These are phyloP conservation scores for Arxiozyma bovina DNA, from an alignment of 1,139 yeast genomes.

Conservation along the genomic window DNA sequence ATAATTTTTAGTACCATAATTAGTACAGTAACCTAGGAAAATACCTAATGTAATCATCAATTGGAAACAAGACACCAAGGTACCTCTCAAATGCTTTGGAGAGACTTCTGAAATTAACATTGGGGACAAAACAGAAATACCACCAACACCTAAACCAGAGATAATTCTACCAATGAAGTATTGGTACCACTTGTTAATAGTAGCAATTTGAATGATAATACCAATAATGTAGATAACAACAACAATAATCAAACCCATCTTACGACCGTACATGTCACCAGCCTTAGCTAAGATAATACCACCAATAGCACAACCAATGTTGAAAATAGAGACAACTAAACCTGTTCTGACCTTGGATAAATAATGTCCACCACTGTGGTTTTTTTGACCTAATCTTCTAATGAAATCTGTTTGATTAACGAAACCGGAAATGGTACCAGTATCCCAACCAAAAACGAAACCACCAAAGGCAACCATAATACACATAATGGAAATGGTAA, in stretches of 20 bases:
- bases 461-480: slow-evolving; percentile 15
- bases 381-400: slow-evolving; percentile 11
- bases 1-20: slow-evolving; percentile 46
- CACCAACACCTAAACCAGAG: slow-evolving; percentile 33
- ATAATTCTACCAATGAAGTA: slow-evolving; percentile 37
- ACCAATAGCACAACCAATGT: slow-evolving; percentile 13
- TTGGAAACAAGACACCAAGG: slow-evolving; percentile 54
- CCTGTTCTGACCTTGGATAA: slow-evolving; percentile 14
- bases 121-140: slow-evolving; percentile 53
- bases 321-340: slow-evolving; percentile 13
- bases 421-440: slow-evolving; percentile 16
- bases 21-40: slow-evolving; percentile 53
- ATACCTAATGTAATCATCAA: slow-evolving; percentile 56
- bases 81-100: slow-evolving; percentile 62
- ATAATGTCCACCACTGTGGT: slow-evolving; percentile 7
- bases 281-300: slow-evolving; percentile 10
- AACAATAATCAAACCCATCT: slow-evolving; percentile 24
- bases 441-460: slow-evolving; percentile 16
- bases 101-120: slow-evolving; percentile 57
- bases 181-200: slow-evolving; percentile 44
- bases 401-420: slow-evolving; percentile 12
- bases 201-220: slow-evolving; percentile 52
- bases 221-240: slow-evolving; percentile 55
- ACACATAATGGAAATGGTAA: slow-evolving; percentile 28
- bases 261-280: slow-evolving; percentile 13